A percentile compares a stretch with the other conserved stretches of the same genome.
Evolutionary conservation across 225 moss, liverwort and hornwort species (phyloP).

Genomic region (Neckera pumila): DNA sequence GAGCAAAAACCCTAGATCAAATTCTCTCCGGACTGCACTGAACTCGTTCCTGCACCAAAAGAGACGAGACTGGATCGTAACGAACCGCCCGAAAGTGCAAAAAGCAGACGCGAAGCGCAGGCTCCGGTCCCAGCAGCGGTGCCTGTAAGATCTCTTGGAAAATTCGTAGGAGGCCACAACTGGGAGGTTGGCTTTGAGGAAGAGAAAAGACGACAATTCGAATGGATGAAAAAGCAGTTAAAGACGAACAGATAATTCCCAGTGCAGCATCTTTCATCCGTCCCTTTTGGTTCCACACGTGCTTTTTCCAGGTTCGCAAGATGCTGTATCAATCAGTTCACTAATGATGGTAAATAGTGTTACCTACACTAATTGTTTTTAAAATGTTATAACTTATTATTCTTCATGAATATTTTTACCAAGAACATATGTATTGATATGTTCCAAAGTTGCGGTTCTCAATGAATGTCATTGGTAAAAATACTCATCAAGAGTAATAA

Average conservation of each 20-base stretch:
- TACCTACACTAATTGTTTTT: no score
- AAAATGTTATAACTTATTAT: no score
- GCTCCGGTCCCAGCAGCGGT: background rate
- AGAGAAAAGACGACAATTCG: background rate
- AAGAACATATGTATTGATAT: no score
- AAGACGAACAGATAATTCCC: background rate
- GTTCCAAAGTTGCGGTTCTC: no score
- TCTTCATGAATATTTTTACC: no score
- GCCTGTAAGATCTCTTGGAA: background rate
- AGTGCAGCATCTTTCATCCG: background rate
- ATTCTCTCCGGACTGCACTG: background rate
- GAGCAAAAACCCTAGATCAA: background rate
- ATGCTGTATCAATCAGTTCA: background rate
- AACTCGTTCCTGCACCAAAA: background rate
- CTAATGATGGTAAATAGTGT: no score
- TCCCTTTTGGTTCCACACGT: background rate
- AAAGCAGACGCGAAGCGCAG: background rate
- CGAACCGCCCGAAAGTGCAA: background rate
- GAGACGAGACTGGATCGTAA: background rate
- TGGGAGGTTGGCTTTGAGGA: background rate
- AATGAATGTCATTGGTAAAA: no score
- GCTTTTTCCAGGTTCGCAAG: background rate
- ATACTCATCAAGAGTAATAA: no score
- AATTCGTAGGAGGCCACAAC: background rate
- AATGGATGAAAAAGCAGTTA: background rate